Evolutionary conservation across 2,329 filamentous ascomycete species (phyloP), one percentile per base, ranked within the genome.

Genomic region (Sporothrix curviconia): DNA sequence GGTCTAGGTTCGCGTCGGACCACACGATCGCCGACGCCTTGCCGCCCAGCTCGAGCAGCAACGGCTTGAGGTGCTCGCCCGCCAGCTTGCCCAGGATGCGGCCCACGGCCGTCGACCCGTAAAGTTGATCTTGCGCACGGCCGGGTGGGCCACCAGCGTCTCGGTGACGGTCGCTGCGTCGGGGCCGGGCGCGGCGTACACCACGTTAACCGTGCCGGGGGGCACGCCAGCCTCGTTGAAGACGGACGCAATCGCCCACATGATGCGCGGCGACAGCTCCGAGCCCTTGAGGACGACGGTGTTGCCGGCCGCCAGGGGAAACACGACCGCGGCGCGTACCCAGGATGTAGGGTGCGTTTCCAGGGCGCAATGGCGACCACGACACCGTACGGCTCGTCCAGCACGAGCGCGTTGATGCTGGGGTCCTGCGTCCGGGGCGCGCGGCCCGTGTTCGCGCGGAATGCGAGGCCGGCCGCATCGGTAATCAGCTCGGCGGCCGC

Each of bases 291-390:
- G 72, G n/a, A 92, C 77, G n/a, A 82, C 80, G 0, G 88, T 90
- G 71, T 92, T 92, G 25, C 89, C 89, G 0, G 82, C 83, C 3
- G 90, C 90, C 6, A 94, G 75, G 4, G 89, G 85, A 61, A 79
- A 82, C 12, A 78, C 72, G 24, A 89, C 78, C 3, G 78, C 69
- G 51, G n/a, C 82, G 75, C 34, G 75, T 67, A 25, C 77, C 79
- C 15, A 85, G 73, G 59, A 83, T 78, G 62, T 79, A 77, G 2
- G 80, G 76, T 4, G 81, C 78, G 63, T 85, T n/a, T 83, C 90
- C 90, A 95, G 11, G 90, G 89, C 4, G 87, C 88, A 68, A 95
- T 90, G 4, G 82, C 85, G 32, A 94, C 73, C n/a, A 92, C 79
- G 7, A 94, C 89, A 2, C 90, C 90, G 65, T 83, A 90, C 0